These are phyloP conservation scores for Raphanus raphanistrum DNA, from an alignment of 345 rosid species.

Conservation along the genomic window DNA sequence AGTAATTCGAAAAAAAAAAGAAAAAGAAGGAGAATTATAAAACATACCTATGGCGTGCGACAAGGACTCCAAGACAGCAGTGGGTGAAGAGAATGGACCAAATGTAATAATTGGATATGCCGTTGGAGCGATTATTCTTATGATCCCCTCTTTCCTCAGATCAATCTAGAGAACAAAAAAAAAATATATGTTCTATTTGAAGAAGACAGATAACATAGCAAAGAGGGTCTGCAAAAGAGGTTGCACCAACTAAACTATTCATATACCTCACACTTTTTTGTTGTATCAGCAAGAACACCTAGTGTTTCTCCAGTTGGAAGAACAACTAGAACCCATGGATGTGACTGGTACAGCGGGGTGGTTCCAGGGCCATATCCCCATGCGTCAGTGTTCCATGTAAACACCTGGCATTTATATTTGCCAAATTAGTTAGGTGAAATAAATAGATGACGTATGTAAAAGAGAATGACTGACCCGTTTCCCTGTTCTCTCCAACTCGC, in stretches of 20 bases:
- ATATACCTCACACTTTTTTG: conserved; percentile 78
- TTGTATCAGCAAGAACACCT: conserved; percentile 92
- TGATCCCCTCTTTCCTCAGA: conserved; percentile 59
- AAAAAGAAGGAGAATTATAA: neutral
- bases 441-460: neutral
- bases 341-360: conserved; percentile 91
- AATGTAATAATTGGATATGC: conserved; percentile 82
- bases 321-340: conserved; percentile 91
- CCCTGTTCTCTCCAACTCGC: conserved; percentile 89
- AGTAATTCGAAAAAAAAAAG: neutral
- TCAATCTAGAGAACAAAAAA: conserved; percentile 60
- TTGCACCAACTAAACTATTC: neutral
- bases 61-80: conserved; percentile 68
- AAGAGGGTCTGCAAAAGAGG: conserved; percentile 7
- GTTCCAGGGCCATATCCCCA: conserved; percentile 88
- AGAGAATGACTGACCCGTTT: conserved; percentile 57
- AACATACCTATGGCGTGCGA: conserved; percentile 77
- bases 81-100: conserved; percentile 79
- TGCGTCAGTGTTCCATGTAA: conserved; percentile 91
- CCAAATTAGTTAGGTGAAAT: neutral
- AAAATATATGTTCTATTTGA: neutral
- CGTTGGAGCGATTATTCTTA: conserved; percentile 53
- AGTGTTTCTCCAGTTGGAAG: conserved; percentile 85
- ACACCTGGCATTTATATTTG: conserved; percentile 48
- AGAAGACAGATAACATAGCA: conserved; percentile 1